Evolutionary conservation across 225 moss, liverwort and hornwort species (phyloP).

Genomic region (Asterella californica): DNA sequence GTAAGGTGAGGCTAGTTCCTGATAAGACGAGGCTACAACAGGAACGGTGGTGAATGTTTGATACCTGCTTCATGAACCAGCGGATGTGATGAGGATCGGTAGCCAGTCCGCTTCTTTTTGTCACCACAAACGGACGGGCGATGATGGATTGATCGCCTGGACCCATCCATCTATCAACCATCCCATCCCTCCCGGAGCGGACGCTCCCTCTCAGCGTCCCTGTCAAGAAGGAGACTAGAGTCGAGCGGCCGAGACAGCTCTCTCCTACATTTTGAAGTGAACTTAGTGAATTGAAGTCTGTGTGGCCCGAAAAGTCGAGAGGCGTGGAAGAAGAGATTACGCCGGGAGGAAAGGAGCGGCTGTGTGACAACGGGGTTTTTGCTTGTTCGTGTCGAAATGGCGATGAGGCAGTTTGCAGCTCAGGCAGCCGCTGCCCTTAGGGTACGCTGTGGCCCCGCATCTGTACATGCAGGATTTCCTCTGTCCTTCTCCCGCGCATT

Average conservation of each 20-base stretch:
- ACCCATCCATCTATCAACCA: neutral
- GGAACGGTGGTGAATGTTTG: slow-evolving; percentile 1
- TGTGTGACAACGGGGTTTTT: neutral
- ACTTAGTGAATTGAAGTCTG: no score
- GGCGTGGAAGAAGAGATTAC: no score
- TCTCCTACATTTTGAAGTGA: neutral
- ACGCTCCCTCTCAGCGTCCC: neutral
- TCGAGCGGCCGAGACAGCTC: neutral
- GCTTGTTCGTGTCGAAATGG: slow-evolving; percentile 20
- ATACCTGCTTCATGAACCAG: slow-evolving; percentile 5
- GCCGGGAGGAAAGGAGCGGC: slow-evolving; percentile 18
- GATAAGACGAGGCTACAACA: neutral
- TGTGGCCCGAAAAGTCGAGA: no score
- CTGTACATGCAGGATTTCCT: slow-evolving; percentile 22
- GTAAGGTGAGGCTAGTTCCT: neutral
- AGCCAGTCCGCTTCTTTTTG: neutral
- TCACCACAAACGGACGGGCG: slow-evolving; percentile 5
- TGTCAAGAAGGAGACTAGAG: neutral
- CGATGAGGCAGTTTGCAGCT: slow-evolving; percentile 37
- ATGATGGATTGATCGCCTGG: neutral
- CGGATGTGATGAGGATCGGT: neutral
- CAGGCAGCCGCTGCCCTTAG: slow-evolving; percentile 31
- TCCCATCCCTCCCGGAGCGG: neutral
- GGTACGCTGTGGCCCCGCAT: slow-evolving; percentile 36
- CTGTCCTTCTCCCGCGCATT: slow-evolving; percentile 29